Percentiles rank a stretch among this genome's conserved stretches.
These are phyloP conservation scores for Jamesozyma rosinii DNA, from an alignment of 805 yeast species.

Conservation along the genomic window DNA sequence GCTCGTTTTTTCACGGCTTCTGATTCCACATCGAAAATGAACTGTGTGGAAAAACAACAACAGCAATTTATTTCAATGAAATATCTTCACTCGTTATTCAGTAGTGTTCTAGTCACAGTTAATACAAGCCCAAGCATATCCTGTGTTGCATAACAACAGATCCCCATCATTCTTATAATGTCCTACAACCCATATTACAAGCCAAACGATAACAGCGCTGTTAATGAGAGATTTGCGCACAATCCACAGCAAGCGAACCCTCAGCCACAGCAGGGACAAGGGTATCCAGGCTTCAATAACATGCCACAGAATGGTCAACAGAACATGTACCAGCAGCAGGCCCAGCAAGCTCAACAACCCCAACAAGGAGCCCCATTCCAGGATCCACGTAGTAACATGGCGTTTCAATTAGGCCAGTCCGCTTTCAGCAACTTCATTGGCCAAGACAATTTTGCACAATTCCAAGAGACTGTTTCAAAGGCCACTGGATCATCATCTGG, in stretches of 20 bases:
- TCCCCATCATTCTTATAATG: too few relatives aligned
- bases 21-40: too few relatives aligned
- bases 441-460: constrained; percentile 50
- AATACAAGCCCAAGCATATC: too few relatives aligned
- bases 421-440: constrained; percentile 46
- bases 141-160: too few relatives aligned
- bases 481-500: constrained; percentile 35
- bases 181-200: constrained; percentile 41
- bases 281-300: background rate
- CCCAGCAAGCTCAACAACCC: constrained; percentile 6
- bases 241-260: constrained; percentile 27
- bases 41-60: too few relatives aligned
- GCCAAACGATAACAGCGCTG: constrained; percentile 9
- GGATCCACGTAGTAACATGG: constrained; percentile 76
- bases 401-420: constrained; percentile 77
- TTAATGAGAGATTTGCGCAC: constrained; percentile 11
- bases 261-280: constrained; percentile 11
- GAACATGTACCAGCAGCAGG: background rate
- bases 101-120: too few relatives aligned
- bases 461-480: constrained; percentile 41
- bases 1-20: too few relatives aligned
- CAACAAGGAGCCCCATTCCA: constrained; percentile 38
- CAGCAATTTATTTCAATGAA: too few relatives aligned
- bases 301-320: background rate
- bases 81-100: too few relatives aligned